A percentile compares a stretch with the other conserved stretches of the same genome.
Evolutionary conservation across 139 green algal genomes (phyloP).

Genomic region (Limnomonas spitsbergensis): DNA sequence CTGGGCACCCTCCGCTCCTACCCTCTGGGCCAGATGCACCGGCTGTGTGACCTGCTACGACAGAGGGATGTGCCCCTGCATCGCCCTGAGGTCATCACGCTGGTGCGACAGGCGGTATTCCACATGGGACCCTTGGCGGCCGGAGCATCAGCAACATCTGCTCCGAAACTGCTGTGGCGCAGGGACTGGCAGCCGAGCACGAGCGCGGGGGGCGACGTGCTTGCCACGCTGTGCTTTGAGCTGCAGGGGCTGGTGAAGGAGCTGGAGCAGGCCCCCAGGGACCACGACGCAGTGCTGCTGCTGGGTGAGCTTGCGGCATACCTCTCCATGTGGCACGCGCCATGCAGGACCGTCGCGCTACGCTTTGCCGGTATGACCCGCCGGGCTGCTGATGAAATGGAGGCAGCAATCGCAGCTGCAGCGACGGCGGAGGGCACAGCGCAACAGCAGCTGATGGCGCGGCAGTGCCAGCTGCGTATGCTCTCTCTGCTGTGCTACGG

Average conservation of each 20-base stretch:
- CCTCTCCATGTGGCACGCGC: slow-evolving; percentile 31
- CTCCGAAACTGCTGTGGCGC: slow-evolving; percentile 1
- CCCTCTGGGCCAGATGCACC: background rate
- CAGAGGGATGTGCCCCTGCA: background rate
- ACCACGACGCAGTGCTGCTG: slow-evolving; percentile 39
- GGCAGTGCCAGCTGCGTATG: slow-evolving; percentile 21
- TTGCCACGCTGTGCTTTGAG: slow-evolving; percentile 24
- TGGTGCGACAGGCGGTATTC: background rate
- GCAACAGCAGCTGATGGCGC: slow-evolving; percentile 15
- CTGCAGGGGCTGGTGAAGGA: slow-evolving; percentile 22
- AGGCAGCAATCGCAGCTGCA: slow-evolving; percentile 16
- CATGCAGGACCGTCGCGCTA: background rate
- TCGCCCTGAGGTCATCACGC: background rate
- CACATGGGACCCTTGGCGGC: slow-evolving; percentile 6
- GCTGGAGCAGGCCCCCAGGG: slow-evolving; percentile 28
- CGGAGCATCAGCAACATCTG: background rate
- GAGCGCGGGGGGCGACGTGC: background rate
- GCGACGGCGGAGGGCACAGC: background rate
- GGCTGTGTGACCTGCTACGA: background rate
- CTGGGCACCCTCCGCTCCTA: slow-evolving; percentile 3
- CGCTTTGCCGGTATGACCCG: slow-evolving; percentile 43
- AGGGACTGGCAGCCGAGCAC: background rate
- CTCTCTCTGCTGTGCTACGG: slow-evolving; percentile 14
- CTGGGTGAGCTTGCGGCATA: slow-evolving; percentile 45
- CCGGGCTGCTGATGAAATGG: slow-evolving; percentile 27